phyloP scores from a whole-genome alignment of 1,139 yeast genomes.

The Geotrichum cucujoidarum region DNA sequence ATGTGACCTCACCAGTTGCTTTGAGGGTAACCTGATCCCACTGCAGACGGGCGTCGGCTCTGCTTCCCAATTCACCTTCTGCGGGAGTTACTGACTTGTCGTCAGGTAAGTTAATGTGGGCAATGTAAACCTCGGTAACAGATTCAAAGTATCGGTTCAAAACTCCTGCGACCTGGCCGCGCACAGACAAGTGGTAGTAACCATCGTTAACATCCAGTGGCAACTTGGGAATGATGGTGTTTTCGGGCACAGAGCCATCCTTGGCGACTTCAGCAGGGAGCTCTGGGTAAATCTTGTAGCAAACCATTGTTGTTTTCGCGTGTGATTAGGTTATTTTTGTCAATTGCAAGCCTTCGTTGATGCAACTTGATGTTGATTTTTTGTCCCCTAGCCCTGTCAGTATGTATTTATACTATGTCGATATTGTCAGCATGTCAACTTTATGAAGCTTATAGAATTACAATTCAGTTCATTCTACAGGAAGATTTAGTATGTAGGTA shows the following conservation, averaged over 20 bases:
- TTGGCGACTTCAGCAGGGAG: conserved; percentile 30
- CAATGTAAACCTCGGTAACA: conserved; percentile 25
- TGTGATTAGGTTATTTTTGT: too few relatives aligned
- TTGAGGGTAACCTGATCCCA: conserved; percentile 33
- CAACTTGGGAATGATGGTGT: conserved; percentile 27
- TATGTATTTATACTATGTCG: too few relatives aligned
- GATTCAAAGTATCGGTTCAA: conserved; percentile 26
- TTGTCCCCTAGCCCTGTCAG: too few relatives aligned
- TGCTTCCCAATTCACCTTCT: conserved; percentile 30
- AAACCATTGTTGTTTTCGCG: conserved; percentile 24
- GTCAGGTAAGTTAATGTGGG: conserved; percentile 29
- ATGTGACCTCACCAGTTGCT: conserved; percentile 18
- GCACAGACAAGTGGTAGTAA: conserved; percentile 31
- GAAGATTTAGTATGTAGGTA: too few relatives aligned
- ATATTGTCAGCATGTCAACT: too few relatives aligned
- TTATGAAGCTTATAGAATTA: too few relatives aligned
- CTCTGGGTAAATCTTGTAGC: conserved; percentile 30
- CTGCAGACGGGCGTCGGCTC: conserved; percentile 25
- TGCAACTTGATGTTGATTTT: too few relatives aligned
- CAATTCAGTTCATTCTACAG: too few relatives aligned
- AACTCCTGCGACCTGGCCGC: conserved; percentile 28
- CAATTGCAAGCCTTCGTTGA: too few relatives aligned
- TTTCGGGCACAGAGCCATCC: conserved; percentile 24
- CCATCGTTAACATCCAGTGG: conserved; percentile 33
- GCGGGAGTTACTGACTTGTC: conserved; percentile 23